phyloP scores from a whole-genome alignment of 1,284 basidiomycete genomes.

The Austropuccinia psidii region DNA sequence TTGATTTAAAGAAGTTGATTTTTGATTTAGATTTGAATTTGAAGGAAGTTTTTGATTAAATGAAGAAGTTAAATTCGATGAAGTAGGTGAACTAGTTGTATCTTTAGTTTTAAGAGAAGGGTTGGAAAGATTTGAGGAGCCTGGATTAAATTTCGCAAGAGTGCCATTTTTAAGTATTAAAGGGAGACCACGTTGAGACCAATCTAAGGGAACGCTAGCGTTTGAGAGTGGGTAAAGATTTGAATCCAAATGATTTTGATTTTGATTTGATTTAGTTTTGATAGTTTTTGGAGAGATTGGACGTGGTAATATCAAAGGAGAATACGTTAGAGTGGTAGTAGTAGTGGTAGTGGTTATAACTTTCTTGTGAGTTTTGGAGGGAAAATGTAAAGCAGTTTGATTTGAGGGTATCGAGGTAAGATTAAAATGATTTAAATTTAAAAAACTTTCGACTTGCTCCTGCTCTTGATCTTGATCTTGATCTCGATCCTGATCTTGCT shows the following conservation, averaged over 20 bases:
- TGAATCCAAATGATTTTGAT: not conserved
- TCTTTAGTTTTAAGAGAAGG: not conserved
- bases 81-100: not conserved
- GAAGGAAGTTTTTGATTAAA: not conserved
- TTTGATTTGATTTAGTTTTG: constrained; percentile 9
- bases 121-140: not conserved
- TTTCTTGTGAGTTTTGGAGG: constrained; percentile 40
- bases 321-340: constrained; percentile 43
- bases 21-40: not conserved
- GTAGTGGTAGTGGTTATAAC: constrained; percentile 45
- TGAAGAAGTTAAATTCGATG: not conserved
- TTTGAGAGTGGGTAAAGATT: constrained; percentile 22
- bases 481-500: too few relatives aligned
- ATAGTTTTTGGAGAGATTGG: constrained; percentile 16
- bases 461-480: too few relatives aligned
- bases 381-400: constrained; percentile 39
- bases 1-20: not conserved
- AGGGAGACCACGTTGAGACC: constrained; percentile 3
- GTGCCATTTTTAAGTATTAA: not conserved
- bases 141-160: constrained; percentile 12
- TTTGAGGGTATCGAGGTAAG: too few relatives aligned
- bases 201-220: not conserved
- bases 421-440: too few relatives aligned
- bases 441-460: too few relatives aligned
- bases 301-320: constrained; percentile 42